phyloP scores from a whole-genome alignment of 2,329 filamentous ascomycete genomes.

The Dothideomycetes sp. region DNA sequence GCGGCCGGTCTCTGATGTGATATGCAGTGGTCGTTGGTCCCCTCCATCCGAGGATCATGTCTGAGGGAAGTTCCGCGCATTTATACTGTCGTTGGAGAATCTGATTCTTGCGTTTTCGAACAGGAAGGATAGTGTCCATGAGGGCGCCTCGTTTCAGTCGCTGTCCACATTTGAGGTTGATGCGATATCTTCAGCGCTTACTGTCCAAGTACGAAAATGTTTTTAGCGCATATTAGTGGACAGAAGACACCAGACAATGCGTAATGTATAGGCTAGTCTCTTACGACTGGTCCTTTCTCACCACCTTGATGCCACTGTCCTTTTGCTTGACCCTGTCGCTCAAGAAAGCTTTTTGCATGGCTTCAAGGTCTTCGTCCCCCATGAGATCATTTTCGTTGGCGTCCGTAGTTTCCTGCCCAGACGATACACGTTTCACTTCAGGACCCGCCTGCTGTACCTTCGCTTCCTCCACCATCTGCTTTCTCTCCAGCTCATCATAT shows the following conservation, averaged over 20 bases:
- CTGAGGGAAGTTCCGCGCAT: background rate
- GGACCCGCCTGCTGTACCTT: slow-evolving; percentile 20
- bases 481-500: slow-evolving; percentile 69
- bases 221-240: no score
- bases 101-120: no score
- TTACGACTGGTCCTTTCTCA: slow-evolving; percentile 39
- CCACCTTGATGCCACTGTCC: slow-evolving; percentile 60
- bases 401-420: background rate
- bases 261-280: background rate
- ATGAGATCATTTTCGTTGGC: slow-evolving; percentile 3
- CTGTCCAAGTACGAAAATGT: background rate
- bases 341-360: slow-evolving; percentile 25
- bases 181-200: background rate
- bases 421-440: slow-evolving; percentile 4
- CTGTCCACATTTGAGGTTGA: background rate
- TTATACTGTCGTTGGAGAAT: no score
- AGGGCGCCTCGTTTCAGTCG: background rate
- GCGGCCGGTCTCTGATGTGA: slow-evolving; percentile 11
- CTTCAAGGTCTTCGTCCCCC: slow-evolving; percentile 27
- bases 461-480: slow-evolving; percentile 65
- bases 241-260: background rate
- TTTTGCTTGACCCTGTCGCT: slow-evolving; percentile 14
- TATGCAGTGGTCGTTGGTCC: slow-evolving; percentile 1
- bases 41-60: slow-evolving; percentile 2
- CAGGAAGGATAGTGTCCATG: background rate